Conservation (phyloP, 108 stramenopile genomes). For the Schizochytrium sp. region DNA sequence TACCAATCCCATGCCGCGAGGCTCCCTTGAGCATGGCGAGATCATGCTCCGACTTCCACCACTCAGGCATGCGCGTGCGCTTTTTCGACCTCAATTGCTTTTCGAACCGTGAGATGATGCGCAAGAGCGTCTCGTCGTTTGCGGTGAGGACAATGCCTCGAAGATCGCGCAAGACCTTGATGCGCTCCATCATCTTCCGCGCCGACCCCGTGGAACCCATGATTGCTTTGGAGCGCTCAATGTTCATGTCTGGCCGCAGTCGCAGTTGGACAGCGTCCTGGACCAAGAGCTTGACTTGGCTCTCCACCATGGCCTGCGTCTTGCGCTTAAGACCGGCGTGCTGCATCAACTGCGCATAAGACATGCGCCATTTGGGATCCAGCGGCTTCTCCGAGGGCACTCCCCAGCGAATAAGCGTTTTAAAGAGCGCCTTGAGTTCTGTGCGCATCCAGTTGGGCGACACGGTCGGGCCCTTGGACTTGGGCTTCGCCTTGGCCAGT, state of each 20-base stretch:
- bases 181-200: background rate
- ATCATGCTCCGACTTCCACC: background rate
- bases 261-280: slow-evolving; percentile 2
- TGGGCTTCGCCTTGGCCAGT: background rate
- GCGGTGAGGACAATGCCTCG: background rate
- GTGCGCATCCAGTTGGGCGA: background rate
- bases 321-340: background rate
- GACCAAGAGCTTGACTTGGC: background rate
- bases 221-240: background rate
- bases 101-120: background rate
- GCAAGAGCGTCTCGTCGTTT: background rate
- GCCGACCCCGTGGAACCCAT: background rate
- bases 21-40: background rate
- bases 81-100: background rate
- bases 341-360: background rate
- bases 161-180: background rate
- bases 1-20: background rate
- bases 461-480: background rate
- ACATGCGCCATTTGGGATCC: background rate
- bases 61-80: background rate
- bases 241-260: background rate
- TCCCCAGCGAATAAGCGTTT: background rate
- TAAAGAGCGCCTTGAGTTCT: background rate
- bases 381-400: background rate
- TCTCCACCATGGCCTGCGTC: background rate